A percentile compares a stretch with the other conserved stretches of the same genome.
Evolutionary conservation across 1,284 basidiomycete species (phyloP).

Genomic region (Leccinum huronense): DNA sequence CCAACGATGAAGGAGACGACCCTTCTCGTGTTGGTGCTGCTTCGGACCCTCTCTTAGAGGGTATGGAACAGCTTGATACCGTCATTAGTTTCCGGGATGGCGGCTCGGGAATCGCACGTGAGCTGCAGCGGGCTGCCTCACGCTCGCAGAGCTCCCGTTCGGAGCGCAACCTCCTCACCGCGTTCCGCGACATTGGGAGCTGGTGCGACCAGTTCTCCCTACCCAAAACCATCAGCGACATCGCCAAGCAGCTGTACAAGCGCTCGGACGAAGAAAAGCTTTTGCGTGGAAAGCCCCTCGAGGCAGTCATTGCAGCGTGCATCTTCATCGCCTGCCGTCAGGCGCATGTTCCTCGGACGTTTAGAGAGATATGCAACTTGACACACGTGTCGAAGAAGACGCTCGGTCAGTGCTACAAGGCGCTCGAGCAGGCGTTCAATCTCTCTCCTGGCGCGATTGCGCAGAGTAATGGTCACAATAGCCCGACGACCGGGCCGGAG

Average conservation of each 20-base stretch:
- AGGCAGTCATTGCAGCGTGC: slow-evolving; percentile 88
- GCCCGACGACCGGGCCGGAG: slow-evolving; percentile 66
- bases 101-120: slow-evolving; percentile 87
- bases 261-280: slow-evolving; percentile 95
- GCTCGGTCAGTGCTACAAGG: slow-evolving; percentile 93
- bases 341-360: slow-evolving; percentile 90
- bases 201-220: slow-evolving; percentile 96
- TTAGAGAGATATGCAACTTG: slow-evolving; percentile 93
- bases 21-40: slow-evolving; percentile 99
- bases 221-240: slow-evolving; percentile 92
- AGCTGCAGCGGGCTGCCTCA: slow-evolving; percentile 85
- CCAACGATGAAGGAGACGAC: slow-evolving; percentile 98
- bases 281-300: slow-evolving; percentile 74
- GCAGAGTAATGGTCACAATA: slow-evolving; percentile 36
- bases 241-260: slow-evolving; percentile 96
- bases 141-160: slow-evolving; percentile 75
- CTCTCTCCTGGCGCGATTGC: slow-evolving; percentile 70
- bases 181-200: slow-evolving; percentile 88
- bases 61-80: slow-evolving; percentile 91
- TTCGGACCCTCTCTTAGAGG: slow-evolving; percentile 89
- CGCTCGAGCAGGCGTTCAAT: slow-evolving; percentile 90
- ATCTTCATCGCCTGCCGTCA: slow-evolving; percentile 98
- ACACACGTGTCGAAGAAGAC: slow-evolving; percentile 95
- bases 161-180: slow-evolving; percentile 82
- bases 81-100: slow-evolving; percentile 95